A percentile compares a stretch with the other conserved stretches of the same genome.
Conservation (phyloP, 352 stramenopile species). For the Phytopythium mirpurense region DNA sequence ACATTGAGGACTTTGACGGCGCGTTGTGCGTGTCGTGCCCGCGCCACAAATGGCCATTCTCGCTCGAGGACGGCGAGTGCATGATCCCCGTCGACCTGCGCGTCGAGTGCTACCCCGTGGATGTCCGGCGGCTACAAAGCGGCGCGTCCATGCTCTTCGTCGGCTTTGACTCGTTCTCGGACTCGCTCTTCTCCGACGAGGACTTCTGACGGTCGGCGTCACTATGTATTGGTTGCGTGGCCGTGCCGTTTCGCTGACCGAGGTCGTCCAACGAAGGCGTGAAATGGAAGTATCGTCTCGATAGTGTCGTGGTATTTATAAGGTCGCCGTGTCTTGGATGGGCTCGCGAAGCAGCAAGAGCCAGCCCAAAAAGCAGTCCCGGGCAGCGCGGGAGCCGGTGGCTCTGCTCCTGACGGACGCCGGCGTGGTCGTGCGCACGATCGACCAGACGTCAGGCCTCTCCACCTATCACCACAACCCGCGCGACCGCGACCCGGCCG, state of each 20-base stretch:
- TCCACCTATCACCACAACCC: constrained; percentile 47
- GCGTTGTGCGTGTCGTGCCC: constrained; percentile 68
- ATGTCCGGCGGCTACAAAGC: constrained; percentile 36
- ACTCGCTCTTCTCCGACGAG: constrained; percentile 63
- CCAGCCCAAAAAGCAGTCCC: constrained; percentile 12
- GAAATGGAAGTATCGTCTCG: background rate
- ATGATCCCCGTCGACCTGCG: constrained; percentile 41
- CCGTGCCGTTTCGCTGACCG: background rate
- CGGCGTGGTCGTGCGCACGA: constrained; percentile 47
- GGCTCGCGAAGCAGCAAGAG: constrained; percentile 24
- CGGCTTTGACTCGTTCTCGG: constrained; percentile 52
- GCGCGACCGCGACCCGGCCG: constrained; percentile 13
- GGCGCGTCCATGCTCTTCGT: constrained; percentile 55
- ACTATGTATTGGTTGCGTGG: background rate
- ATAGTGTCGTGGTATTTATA: constrained; percentile 10
- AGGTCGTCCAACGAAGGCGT: background rate
- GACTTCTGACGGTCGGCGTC: constrained; percentile 49
- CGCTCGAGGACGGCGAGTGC: constrained; percentile 68
- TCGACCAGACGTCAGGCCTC: constrained; percentile 15
- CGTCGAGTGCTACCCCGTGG: constrained; percentile 59
- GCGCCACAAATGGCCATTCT: constrained; percentile 80
- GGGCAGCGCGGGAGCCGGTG: constrained; percentile 24
- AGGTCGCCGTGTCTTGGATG: no score
- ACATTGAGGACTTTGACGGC: constrained; percentile 84
- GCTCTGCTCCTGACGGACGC: constrained; percentile 35